phyloP scores from a whole-genome alignment of 768 basidiomycete genomes.

The Boletus sp. region DNA sequence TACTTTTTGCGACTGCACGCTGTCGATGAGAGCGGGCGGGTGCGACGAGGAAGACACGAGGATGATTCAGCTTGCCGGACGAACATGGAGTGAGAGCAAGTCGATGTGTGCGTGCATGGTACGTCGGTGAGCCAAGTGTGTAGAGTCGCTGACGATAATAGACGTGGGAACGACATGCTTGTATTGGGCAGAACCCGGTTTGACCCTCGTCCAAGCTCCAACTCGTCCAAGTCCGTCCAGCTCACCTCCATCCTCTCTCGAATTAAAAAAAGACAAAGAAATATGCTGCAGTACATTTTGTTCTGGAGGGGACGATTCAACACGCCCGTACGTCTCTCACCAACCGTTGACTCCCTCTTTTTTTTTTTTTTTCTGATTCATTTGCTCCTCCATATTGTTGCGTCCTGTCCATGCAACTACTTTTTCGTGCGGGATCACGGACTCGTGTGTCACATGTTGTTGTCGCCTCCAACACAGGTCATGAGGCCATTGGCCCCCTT shows the following conservation, averaged over 20 bases:
- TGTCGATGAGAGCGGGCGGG: constrained; percentile 22
- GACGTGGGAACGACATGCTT: constrained; percentile 23
- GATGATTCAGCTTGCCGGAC: background rate
- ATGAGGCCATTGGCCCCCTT: constrained; percentile 78
- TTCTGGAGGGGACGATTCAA: constrained; percentile 29
- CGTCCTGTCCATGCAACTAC: background rate
- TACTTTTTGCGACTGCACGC: constrained; percentile 7
- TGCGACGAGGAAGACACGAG: background rate
- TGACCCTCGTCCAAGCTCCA: constrained; percentile 15
- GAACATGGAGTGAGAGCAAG: background rate
- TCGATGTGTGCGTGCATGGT: background rate
- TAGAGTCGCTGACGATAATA: too few species aligned
- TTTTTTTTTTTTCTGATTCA: background rate
- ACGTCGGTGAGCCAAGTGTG: too few species aligned
- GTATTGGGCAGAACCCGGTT: constrained; percentile 15
- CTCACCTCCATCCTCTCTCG: background rate
- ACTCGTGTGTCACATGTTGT: background rate
- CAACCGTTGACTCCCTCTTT: background rate
- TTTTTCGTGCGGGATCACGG: background rate
- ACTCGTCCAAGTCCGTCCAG: background rate
- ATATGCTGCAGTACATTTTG: constrained; percentile 23
- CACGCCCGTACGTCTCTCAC: constrained; percentile 22
- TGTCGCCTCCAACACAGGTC: constrained; percentile 42
- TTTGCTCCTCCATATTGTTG: background rate
- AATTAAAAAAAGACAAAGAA: constrained; percentile 1